Percentiles rank a stretch among this genome's conserved stretches.
Evolutionary conservation across 495 filamentous ascomycete species (phyloP).

Genomic region (Eremomyces bilateralis): DNA sequence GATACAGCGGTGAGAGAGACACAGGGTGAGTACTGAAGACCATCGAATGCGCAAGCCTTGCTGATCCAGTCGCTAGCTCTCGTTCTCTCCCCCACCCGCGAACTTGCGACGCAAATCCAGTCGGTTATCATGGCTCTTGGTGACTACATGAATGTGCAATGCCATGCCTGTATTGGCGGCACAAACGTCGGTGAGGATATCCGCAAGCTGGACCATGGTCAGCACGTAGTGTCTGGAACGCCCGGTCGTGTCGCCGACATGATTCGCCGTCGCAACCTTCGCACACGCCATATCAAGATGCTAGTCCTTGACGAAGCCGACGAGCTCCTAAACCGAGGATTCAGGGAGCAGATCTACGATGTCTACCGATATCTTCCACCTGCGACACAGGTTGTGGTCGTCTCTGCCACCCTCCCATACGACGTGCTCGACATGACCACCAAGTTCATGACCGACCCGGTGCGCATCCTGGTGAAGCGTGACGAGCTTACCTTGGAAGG

Average conservation of each 20-base stretch:
- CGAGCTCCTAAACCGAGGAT: constrained; percentile 72
- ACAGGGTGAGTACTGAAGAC: constrained; percentile 31
- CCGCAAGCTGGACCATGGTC: constrained; percentile 86
- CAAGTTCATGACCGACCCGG: constrained; percentile 99
- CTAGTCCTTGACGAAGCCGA: constrained; percentile 96
- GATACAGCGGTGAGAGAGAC: constrained; percentile 48
- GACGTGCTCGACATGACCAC: constrained; percentile 98
- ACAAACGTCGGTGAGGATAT: constrained; percentile 97
- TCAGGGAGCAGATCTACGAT: constrained; percentile 98
- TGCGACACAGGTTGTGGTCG: constrained; percentile 90
- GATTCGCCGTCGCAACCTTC: constrained; percentile 89
- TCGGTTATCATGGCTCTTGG: constrained; percentile 92
- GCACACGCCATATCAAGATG: constrained; percentile 96
- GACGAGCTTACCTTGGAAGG: constrained; percentile 96
- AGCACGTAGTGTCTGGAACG: constrained; percentile 90
- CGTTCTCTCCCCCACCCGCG: constrained; percentile 90
- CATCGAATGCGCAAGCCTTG: constrained; percentile 5
- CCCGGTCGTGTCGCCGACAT: constrained; percentile 95
- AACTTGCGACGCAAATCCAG: constrained; percentile 95
- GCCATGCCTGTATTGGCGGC: constrained; percentile 95
- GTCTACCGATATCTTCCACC: constrained; percentile 93
- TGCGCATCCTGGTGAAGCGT: constrained; percentile 98
- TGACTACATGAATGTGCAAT: constrained; percentile 99
- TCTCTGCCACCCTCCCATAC: constrained; percentile 91
- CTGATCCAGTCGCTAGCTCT: constrained; percentile 32